Percentiles rank a stretch among this genome's conserved stretches.
These are phyloP conservation scores for Amorphotheca resinae DNA, from an alignment of 495 filamentous ascomycete species.

Conservation along the genomic window DNA sequence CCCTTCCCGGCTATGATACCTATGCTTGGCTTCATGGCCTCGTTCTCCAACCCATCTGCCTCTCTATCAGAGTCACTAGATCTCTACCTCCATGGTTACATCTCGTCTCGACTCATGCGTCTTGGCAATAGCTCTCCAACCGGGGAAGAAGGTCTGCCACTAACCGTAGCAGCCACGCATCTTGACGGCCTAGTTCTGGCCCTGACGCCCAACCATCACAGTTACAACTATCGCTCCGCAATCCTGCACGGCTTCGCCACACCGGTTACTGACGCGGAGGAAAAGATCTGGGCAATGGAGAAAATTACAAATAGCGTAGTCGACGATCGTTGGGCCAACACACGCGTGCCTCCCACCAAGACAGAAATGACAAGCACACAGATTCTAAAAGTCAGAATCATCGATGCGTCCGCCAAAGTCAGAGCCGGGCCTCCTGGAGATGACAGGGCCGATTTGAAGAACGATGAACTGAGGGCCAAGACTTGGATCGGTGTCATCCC, in stretches of 20 bases:
- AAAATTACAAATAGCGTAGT: slow-evolving; percentile 68
- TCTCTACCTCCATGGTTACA: slow-evolving; percentile 81
- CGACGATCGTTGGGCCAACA: slow-evolving; percentile 52
- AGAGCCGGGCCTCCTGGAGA: slow-evolving; percentile 57
- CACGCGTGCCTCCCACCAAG: slow-evolving; percentile 54
- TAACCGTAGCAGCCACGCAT: slow-evolving; percentile 53
- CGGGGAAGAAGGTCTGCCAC: slow-evolving; percentile 33
- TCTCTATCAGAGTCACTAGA: slow-evolving; percentile 37
- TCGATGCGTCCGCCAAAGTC: slow-evolving; percentile 68
- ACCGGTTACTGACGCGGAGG: slow-evolving; percentile 50
- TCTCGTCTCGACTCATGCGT: slow-evolving; percentile 67
- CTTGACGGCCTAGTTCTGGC: slow-evolving; percentile 49
- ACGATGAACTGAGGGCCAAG: slow-evolving; percentile 42
- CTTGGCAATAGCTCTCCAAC: slow-evolving; percentile 2
- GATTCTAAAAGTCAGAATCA: slow-evolving; percentile 57
- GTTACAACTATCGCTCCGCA: slow-evolving; percentile 75
- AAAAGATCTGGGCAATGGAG: slow-evolving; percentile 77
- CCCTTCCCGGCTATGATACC: slow-evolving; percentile 70
- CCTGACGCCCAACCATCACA: slow-evolving; percentile 63
- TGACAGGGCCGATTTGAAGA: slow-evolving; percentile 52
- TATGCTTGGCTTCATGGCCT: slow-evolving; percentile 80
- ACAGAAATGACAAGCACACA: slow-evolving; percentile 69
- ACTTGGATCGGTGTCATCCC: slow-evolving; percentile 86
- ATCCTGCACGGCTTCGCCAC: slow-evolving; percentile 64
- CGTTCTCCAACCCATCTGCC: slow-evolving; percentile 47